phyloP scores from a whole-genome alignment of 495 filamentous ascomycete species.

The Penicillium nucicola region DNA sequence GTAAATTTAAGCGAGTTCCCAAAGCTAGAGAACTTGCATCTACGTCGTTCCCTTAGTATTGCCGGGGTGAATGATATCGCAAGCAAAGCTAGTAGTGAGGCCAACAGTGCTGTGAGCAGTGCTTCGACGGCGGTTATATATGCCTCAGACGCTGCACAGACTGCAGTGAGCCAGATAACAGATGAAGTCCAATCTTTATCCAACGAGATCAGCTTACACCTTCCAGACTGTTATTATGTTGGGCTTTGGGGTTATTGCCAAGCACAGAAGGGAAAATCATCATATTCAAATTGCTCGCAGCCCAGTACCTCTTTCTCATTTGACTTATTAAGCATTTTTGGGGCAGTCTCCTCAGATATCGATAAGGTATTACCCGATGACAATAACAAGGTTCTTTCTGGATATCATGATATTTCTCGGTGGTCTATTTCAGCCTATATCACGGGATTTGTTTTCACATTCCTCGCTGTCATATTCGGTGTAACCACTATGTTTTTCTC shows the following conservation, averaged over 20 bases:
- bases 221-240: background rate
- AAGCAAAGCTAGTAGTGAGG: background rate
- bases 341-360: background rate
- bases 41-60: background rate
- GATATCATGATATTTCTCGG: background rate
- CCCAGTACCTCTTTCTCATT: slow-evolving; percentile 4
- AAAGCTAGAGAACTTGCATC: background rate
- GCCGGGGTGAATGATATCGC: background rate
- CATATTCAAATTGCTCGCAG: background rate
- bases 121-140: no score
- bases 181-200: no score
- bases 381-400: background rate
- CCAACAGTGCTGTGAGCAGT: no score
- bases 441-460: background rate
- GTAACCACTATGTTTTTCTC: background rate
- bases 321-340: slow-evolving; percentile 1
- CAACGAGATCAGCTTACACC: no score
- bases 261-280: background rate
- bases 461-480: background rate
- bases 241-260: slow-evolving; percentile 5
- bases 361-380: background rate
- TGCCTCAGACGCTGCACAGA: no score
- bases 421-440: slow-evolving; percentile 1
- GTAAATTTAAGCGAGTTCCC: background rate
- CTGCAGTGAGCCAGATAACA: no score